These are phyloP conservation scores for Globisporangium carolinianum DNA, from an alignment of 352 stramenopile genomes.

Conservation along the genomic window DNA sequence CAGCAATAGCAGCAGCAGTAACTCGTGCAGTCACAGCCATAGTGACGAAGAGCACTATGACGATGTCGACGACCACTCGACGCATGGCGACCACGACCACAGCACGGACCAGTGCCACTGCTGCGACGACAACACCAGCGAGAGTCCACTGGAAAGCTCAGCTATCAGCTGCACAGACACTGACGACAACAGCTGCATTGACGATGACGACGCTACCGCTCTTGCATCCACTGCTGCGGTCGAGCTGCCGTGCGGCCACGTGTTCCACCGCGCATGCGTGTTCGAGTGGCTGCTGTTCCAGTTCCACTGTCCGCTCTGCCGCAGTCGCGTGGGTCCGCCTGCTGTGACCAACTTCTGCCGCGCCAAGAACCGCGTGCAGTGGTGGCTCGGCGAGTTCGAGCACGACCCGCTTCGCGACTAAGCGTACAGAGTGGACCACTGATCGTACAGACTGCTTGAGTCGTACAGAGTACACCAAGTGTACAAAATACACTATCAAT, in stretches of 20 bases:
- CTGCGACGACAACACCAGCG: no score
- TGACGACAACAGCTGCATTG: background rate
- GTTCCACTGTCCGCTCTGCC: slow-evolving; percentile 20
- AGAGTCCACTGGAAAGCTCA: no score
- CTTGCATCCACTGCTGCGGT: slow-evolving; percentile 6
- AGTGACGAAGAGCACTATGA: no score
- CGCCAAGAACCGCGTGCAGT: slow-evolving; percentile 48
- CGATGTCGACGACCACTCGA: no score
- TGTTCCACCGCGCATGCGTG: slow-evolving; percentile 67
- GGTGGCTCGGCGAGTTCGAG: slow-evolving; percentile 67
- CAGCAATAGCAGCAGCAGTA: background rate
- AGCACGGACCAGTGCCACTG: no score
- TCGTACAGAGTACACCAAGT: no score
- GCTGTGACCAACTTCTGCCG: slow-evolving; percentile 16
- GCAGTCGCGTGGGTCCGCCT: no score
- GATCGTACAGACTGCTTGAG: no score
- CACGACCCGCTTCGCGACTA: slow-evolving; percentile 31
- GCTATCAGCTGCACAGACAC: background rate
- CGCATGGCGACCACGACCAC: no score
- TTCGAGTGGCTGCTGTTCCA: slow-evolving; percentile 73
- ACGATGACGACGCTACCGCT: background rate
- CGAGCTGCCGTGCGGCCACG: slow-evolving; percentile 51
- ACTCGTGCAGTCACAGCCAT: background rate
- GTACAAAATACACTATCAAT: no score
- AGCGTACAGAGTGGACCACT: no score